These are phyloP conservation scores for Alternaria ventricosa DNA, from an alignment of 2,329 filamentous ascomycete genomes.

Conservation along the genomic window DNA sequence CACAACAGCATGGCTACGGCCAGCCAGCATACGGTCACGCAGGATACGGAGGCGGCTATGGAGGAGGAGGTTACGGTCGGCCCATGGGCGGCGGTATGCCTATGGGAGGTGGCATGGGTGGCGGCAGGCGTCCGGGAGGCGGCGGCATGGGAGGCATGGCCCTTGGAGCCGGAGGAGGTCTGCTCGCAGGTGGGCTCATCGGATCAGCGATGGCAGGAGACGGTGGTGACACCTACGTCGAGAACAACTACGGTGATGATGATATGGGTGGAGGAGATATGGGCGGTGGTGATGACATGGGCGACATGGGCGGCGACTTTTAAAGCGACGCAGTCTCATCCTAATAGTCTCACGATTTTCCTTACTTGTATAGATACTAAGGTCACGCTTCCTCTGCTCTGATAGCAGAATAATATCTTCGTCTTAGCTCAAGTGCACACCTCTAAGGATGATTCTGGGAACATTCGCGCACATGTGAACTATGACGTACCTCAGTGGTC, in stretches of 20 bases:
- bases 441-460: neutral
- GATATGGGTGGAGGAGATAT: constrained; percentile 34
- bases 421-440: neutral
- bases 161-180: constrained; percentile 79
- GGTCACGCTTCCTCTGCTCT: neutral
- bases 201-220: constrained; percentile 65
- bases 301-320: constrained; percentile 28
- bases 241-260: constrained; percentile 21
- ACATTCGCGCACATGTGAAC: neutral
- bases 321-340: neutral
- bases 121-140: constrained; percentile 46
- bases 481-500: constrained; percentile 19
- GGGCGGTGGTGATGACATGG: constrained; percentile 39
- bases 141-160: constrained; percentile 77
- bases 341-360: neutral
- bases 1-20: constrained; percentile 26
- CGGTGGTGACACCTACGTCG: constrained; percentile 29
- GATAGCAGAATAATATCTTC: neutral
- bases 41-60: constrained; percentile 17
- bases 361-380: neutral
- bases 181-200: constrained; percentile 78
- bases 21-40: constrained; percentile 32
- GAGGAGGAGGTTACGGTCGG: constrained; percentile 42
- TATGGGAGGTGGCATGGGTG: constrained; percentile 13
- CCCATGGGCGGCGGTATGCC: constrained; percentile 52